Evolutionary conservation across 1,284 basidiomycete species (phyloP).

Genomic region (Rhodofomes roseus): DNA sequence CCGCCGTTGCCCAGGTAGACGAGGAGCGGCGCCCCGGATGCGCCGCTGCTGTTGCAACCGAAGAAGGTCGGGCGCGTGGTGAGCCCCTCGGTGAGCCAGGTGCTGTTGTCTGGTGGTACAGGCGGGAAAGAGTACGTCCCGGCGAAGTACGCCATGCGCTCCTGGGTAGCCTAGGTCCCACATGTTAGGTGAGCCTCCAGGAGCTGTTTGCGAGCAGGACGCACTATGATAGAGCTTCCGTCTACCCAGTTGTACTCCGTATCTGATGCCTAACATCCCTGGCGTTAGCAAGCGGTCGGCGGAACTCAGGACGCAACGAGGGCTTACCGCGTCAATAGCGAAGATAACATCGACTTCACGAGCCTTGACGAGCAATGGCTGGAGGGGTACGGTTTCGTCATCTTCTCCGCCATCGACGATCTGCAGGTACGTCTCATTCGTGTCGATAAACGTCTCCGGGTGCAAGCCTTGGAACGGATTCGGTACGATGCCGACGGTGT

Average conservation of each 20-base stretch:
- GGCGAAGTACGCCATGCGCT: constrained; percentile 35
- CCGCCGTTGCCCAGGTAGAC: constrained; percentile 37
- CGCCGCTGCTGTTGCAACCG: constrained; percentile 31
- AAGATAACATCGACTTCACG: constrained; percentile 49
- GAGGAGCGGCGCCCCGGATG: constrained; percentile 21
- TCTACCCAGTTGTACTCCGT: constrained; percentile 32
- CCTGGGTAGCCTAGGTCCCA: constrained; percentile 31
- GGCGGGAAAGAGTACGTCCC: constrained; percentile 38
- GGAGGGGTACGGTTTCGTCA: constrained; percentile 45
- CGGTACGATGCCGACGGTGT: constrained; percentile 28
- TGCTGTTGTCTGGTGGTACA: constrained; percentile 28
- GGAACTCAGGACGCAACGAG: neutral
- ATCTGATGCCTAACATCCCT: constrained; percentile 23
- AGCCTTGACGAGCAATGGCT: constrained; percentile 50
- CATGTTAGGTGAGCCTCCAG: neutral
- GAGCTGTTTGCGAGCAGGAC: constrained; percentile 10
- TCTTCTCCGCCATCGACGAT: constrained; percentile 42
- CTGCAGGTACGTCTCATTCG: constrained; percentile 29
- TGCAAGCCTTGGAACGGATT: constrained; percentile 43
- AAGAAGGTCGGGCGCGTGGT: constrained; percentile 40
- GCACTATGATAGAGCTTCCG: constrained; percentile 40
- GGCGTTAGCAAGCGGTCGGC: neutral
- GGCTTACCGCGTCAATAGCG: constrained; percentile 45
- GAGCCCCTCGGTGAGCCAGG: constrained; percentile 34
- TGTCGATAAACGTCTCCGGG: constrained; percentile 33